Evolutionary conservation across 192 early-diverging fungal genomes (phyloP).

Genomic region (Coemansia sp.): DNA sequence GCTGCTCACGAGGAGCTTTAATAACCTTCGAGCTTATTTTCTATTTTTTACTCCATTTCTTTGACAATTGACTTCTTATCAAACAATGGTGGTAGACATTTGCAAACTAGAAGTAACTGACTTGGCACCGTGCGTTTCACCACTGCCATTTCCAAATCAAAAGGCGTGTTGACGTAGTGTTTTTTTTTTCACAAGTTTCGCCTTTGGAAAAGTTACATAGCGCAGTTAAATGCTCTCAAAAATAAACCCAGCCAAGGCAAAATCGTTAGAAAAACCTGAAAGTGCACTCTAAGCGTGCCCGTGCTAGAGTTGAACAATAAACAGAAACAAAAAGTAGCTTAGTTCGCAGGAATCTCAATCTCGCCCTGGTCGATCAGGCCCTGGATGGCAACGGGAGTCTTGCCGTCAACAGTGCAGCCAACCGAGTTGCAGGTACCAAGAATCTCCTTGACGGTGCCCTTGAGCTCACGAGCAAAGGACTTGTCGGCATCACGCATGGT

Average conservation of each 20-base stretch:
- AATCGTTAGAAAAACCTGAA: not conserved
- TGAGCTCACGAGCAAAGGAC: conserved; percentile 91
- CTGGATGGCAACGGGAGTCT: conserved; percentile 84
- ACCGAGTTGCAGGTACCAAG: conserved; percentile 92
- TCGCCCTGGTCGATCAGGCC: conserved; percentile 85
- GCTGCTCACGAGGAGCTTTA: conserved; percentile 24
- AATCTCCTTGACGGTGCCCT: conserved; percentile 91
- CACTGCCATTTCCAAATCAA: not conserved
- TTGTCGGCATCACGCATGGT: conserved; percentile 84
- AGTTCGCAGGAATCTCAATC: conserved; percentile 64
- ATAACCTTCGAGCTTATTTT: not conserved
- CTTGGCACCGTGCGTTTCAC: too few relatives aligned
- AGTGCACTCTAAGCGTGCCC: not conserved
- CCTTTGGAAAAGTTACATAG: not conserved
- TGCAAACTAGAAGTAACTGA: too few relatives aligned
- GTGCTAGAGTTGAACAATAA: not conserved
- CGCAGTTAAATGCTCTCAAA: not conserved
- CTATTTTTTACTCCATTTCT: not conserved
- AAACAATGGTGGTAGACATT: not conserved
- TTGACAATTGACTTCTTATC: not conserved
- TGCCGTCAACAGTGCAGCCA: conserved; percentile 98
- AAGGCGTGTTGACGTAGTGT: not conserved
- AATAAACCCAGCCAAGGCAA: not conserved
- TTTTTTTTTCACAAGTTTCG: not conserved
- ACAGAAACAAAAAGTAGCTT: conserved; percentile 19